Base-by-base conservation (phyloP, 2,329 filamentous ascomycete genomes). In the Colletotrichum sp. region DNA sequence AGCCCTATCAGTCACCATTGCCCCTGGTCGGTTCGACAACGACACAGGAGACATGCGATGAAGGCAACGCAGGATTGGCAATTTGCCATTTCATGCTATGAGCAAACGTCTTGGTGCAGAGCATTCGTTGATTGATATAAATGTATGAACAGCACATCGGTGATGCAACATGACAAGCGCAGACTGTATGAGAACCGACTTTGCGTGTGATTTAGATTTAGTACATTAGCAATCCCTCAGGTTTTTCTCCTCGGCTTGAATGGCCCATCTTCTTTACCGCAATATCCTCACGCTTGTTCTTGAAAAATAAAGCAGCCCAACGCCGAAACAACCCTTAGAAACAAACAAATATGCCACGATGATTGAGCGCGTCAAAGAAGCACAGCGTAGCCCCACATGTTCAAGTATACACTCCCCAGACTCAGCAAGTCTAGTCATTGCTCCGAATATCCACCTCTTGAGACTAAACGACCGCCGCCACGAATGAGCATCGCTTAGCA, bases 401-500 rank as follows among this genome's bases (percentile, higher is more conserved):
- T 11, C 34, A 39, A 61, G 63, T 27, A 27, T 71, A 66, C 68
- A 75, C 57, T 29, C 34, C 22, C 19, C 27, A 67, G 29, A 22
- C 15, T 44, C 39, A 13, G 8, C 25, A 44, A 44, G 25, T 36
- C 22, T 7, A 44, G 32, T 64, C 22, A n/a, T 44, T 64, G 32
- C 59, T 27, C 25, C 13, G 8, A 13, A 22, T 22, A 12, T 52
- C 44, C 44, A 52, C 44, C 44, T 22, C 44, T 52, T 52, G n/a
- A 52, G 44, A n/a, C 6, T 12, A n/a, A 22, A 52, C n/a, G 3
- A 22, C 44, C n/a, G 13, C 44, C 44, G 44, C 6, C 22, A 36
- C 29, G 19, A 36, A 30, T 39, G 5, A 12, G 25, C 44, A 8
- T n/a, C 39, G 55, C 55, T 80, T 74, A 94, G 81, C 93, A 95